phyloP scores from a whole-genome alignment of 2,329 filamentous ascomycete genomes.

The Sclerotinia spermophila region DNA sequence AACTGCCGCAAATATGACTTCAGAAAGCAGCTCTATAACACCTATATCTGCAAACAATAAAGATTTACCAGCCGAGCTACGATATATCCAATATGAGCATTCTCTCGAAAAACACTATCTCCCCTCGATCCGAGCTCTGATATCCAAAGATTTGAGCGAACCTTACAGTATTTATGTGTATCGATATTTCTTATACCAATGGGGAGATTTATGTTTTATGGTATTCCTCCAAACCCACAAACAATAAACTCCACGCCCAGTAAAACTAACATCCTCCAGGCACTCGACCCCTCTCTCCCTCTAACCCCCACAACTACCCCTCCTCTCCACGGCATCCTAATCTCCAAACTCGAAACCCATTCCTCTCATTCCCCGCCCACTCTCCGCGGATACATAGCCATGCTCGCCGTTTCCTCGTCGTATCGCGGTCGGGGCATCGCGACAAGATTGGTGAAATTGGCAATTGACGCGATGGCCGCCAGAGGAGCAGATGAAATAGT shows the following conservation, averaged over 20 bases:
- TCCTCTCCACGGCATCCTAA: constrained; percentile 80
- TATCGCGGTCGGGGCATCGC: constrained; percentile 84
- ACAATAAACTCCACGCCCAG: not conserved
- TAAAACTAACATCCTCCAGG: constrained; percentile 41
- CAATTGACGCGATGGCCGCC: constrained; percentile 85
- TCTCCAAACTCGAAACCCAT: constrained; percentile 92
- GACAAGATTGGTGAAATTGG: constrained; percentile 80
- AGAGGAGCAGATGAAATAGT: constrained; percentile 89
- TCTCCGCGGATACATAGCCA: constrained; percentile 91
- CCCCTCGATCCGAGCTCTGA: constrained; percentile 83
- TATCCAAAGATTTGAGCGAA: constrained; percentile 94
- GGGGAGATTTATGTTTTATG: constrained; percentile 96
- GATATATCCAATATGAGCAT: constrained; percentile 61
- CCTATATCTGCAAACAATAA: not conserved
- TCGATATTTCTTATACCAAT: constrained; percentile 96
- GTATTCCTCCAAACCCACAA: constrained; percentile 43
- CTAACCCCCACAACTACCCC: constrained; percentile 41
- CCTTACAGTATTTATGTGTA: constrained; percentile 99
- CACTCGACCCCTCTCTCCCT: constrained; percentile 47
- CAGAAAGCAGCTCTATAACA: not conserved
- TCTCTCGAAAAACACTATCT: constrained; percentile 63
- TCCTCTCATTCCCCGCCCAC: constrained; percentile 71
- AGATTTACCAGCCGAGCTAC: constrained; percentile 45
- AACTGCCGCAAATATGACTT: constrained; percentile 18
- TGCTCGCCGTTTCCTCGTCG: constrained; percentile 84